Conservation (phyloP, 345 rosid species). For the Populus pruinosa region DNA sequence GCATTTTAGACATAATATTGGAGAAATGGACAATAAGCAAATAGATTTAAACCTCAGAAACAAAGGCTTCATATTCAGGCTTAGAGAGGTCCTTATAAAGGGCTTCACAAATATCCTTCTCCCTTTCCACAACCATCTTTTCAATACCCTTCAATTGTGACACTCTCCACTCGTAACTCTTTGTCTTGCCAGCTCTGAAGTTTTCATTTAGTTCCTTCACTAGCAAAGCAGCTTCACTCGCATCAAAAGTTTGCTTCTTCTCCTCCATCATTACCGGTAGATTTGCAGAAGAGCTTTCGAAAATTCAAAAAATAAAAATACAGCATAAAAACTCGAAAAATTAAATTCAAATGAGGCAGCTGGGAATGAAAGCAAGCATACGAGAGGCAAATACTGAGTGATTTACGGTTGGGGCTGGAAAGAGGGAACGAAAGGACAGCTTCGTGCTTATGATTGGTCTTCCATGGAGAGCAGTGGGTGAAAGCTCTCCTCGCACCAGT, state of each 20-base stretch:
- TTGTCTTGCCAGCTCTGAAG: slow-evolving; percentile 60
- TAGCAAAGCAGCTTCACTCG: slow-evolving; percentile 42
- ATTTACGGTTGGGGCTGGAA: background rate
- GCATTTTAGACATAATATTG: background rate
- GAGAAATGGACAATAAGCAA: background rate
- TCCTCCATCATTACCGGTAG: slow-evolving; percentile 14
- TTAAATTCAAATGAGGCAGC: background rate
- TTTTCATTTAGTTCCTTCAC: slow-evolving; percentile 45
- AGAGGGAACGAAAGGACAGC: background rate
- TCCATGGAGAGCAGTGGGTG: background rate
- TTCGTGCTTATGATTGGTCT: background rate
- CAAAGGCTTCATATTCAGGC: slow-evolving; percentile 58
- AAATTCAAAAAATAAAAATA: background rate
- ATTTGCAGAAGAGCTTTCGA: slow-evolving; percentile 26
- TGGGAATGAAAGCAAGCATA: background rate
- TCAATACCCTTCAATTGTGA: slow-evolving; percentile 53
- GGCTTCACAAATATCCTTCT: slow-evolving; percentile 52
- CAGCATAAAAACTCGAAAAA: background rate
- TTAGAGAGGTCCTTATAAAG: slow-evolving; percentile 64
- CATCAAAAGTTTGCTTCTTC: slow-evolving; percentile 29
- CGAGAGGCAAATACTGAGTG: background rate
- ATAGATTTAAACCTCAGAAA: slow-evolving; percentile 54
- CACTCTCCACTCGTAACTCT: slow-evolving; percentile 76
- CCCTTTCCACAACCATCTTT: slow-evolving; percentile 68
- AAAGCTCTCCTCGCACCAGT: background rate